These are phyloP conservation scores for Pulveroboletus sp. DNA, from an alignment of 768 basidiomycete species.

Conservation along the genomic window DNA sequence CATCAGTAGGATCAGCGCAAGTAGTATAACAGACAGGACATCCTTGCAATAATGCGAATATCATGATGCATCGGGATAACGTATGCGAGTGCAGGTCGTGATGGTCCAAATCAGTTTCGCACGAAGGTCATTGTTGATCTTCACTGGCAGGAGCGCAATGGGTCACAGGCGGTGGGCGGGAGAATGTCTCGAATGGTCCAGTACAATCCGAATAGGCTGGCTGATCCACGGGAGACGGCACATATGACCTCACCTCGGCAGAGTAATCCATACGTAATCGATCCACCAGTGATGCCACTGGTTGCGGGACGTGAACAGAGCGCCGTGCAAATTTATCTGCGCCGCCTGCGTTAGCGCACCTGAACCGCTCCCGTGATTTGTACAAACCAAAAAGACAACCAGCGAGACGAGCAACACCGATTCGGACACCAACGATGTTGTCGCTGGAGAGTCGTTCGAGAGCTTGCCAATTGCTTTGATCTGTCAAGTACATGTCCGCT, in stretches of 20 bases:
- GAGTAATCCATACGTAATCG: constrained; percentile 55
- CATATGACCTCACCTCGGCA: constrained; percentile 61
- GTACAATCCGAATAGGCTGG: constrained; percentile 9
- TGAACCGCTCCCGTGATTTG: background rate
- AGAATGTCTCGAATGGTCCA: constrained; percentile 35
- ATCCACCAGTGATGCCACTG: constrained; percentile 39
- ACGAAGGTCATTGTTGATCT: constrained; percentile 9
- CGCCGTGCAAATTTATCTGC: constrained; percentile 15
- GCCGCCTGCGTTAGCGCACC: constrained; percentile 4
- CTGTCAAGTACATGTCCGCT: constrained; percentile 36
- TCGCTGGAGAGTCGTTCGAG: constrained; percentile 62
- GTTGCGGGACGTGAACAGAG: constrained; percentile 28
- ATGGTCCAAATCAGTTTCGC: background rate
- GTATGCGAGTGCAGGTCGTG: background rate
- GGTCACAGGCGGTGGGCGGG: constrained; percentile 33
- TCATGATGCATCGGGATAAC: background rate
- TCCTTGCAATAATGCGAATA: constrained; percentile 22
- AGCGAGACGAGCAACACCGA: constrained; percentile 77
- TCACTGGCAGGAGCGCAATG: constrained; percentile 4
- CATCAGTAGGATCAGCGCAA: constrained; percentile 12
- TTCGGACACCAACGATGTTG: constrained; percentile 77
- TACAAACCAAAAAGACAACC: constrained; percentile 54
- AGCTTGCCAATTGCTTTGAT: constrained; percentile 46
- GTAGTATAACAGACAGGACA: constrained; percentile 18
- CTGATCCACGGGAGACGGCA: constrained; percentile 34